Percentiles rank a stretch among this genome's conserved stretches.
Conservation (phyloP, 1,284 basidiomycete species). For the Amylostereum chailletii region DNA sequence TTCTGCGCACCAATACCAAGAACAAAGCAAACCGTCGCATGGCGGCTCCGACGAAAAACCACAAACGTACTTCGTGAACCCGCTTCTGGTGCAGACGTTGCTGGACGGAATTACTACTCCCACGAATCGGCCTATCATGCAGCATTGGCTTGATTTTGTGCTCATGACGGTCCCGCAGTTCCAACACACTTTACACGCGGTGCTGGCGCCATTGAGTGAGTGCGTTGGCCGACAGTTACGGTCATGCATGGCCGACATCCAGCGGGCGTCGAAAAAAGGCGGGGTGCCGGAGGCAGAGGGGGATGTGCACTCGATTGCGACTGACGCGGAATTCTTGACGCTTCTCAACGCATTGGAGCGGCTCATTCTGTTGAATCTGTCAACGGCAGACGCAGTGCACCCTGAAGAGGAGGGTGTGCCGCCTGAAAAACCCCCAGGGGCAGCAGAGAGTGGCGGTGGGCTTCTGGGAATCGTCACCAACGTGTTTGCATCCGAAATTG, state of each 20-base stretch:
- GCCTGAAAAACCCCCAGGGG: constrained; percentile 37
- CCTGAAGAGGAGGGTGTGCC: constrained; percentile 48
- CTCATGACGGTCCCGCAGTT: constrained; percentile 85
- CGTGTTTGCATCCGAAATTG: constrained; percentile 63
- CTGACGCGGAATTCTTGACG: constrained; percentile 81
- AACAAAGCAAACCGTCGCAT: constrained; percentile 11
- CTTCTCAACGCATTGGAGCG: constrained; percentile 79
- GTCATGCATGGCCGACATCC: constrained; percentile 46
- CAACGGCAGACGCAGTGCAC: constrained; percentile 39
- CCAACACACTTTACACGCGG: constrained; percentile 56
- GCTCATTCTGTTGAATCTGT: constrained; percentile 59
- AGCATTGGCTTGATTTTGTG: constrained; percentile 96
- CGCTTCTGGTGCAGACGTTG: constrained; percentile 71
- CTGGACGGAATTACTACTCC: constrained; percentile 70
- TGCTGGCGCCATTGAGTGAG: constrained; percentile 76
- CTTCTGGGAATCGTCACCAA: constrained; percentile 76
- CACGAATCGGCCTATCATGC: constrained; percentile 72
- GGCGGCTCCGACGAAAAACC: constrained; percentile 11
- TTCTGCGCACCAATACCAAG: constrained; percentile 17
- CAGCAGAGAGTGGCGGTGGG: constrained; percentile 42
- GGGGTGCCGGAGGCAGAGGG: constrained; percentile 20
- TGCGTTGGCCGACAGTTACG: constrained; percentile 75
- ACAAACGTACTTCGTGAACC: constrained; percentile 42
- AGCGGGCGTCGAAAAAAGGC: constrained; percentile 27
- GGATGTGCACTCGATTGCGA: constrained; percentile 41